phyloP scores from a whole-genome alignment of 2,329 filamentous ascomycete species.

The Pestalotiopsis sp. region DNA sequence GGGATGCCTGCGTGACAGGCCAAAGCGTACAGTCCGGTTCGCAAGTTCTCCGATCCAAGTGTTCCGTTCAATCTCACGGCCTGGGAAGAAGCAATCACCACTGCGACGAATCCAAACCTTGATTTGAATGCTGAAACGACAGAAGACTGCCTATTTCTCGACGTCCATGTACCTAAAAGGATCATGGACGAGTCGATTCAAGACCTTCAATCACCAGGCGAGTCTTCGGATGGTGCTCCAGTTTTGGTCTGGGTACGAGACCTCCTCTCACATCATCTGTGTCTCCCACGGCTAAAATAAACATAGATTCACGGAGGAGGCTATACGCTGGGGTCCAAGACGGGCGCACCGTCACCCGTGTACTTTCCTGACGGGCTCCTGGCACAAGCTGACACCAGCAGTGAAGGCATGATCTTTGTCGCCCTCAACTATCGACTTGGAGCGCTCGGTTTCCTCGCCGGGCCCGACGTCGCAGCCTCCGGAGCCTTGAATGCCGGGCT shows the following conservation, averaged over 20 bases:
- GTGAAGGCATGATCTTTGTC: neutral
- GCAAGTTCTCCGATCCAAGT: neutral
- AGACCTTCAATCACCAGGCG: neutral
- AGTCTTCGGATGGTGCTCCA: neutral
- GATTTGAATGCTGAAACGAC: neutral
- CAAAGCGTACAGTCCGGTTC: neutral
- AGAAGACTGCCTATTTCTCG: conserved; percentile 16
- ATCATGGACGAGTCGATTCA: neutral
- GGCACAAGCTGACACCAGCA: neutral
- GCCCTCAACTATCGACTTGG: conserved; percentile 5
- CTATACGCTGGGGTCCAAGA: neutral
- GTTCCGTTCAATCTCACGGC: neutral
- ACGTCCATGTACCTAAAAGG: conserved; percentile 9
- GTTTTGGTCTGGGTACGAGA: neutral
- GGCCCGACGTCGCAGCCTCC: neutral
- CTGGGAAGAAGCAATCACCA: neutral
- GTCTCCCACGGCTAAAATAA: neutral
- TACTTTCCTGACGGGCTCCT: neutral
- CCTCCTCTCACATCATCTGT: neutral
- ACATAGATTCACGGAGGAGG: conserved; percentile 1
- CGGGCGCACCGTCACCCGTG: neutral
- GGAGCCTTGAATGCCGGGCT: conserved; percentile 3
- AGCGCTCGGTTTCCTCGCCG: neutral
- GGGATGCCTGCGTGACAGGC: neutral
- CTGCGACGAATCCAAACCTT: neutral